Evolutionary conservation across 805 yeast genomes (phyloP).

Genomic region (Zygoascus bituminiphila): DNA sequence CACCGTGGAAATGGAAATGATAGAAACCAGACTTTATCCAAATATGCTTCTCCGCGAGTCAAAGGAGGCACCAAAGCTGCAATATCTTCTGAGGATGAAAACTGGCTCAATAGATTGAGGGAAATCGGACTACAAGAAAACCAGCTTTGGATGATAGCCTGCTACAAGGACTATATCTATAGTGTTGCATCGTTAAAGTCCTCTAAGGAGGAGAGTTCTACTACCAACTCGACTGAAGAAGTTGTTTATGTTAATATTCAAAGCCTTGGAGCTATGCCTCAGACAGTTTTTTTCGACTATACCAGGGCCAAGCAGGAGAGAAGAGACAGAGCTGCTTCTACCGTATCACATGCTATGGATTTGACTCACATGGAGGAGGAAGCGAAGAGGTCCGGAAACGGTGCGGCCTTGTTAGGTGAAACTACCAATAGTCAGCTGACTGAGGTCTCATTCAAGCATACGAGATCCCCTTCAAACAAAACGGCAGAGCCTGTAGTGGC

Average conservation of each 20-base stretch:
- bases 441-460: neutral
- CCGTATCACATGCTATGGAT: neutral
- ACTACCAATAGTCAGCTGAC: neutral
- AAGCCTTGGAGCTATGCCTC: conserved; percentile 12
- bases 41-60: neutral
- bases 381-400: neutral
- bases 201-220: neutral
- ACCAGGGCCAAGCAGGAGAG: neutral
- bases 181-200: conserved; percentile 22
- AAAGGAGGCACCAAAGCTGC: neutral
- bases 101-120: conserved; percentile 60
- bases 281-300: conserved; percentile 17
- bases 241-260: conserved; percentile 7
- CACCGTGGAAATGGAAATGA: neutral
- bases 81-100: conserved; percentile 26
- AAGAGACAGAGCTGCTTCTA: neutral
- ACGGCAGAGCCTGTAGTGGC: conserved; percentile 10
- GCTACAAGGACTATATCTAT: conserved; percentile 57
- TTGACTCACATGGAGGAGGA: neutral
- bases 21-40: neutral
- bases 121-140: conserved; percentile 64
- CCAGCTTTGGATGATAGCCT: conserved; percentile 78
- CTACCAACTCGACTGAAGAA: neutral
- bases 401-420: neutral
- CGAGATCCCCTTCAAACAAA: neutral